Conservation (phyloP, 2,329 filamentous ascomycete species). For the Colletotrichum falcatum region DNA sequence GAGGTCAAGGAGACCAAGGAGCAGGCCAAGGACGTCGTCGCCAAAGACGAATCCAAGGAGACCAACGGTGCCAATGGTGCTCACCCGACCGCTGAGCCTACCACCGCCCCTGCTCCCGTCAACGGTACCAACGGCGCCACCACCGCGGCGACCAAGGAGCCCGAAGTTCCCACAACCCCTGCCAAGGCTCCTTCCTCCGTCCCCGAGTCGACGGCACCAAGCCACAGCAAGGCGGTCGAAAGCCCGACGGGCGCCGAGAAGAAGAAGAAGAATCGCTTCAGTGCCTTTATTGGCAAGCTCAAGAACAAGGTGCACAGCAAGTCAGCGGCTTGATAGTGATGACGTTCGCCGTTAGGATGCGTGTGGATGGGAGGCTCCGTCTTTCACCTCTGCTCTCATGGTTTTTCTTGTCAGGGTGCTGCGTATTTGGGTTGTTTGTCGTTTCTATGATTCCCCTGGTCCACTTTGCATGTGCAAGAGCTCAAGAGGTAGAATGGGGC, state of each 20-base stretch:
- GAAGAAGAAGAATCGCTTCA: conserved; percentile 76
- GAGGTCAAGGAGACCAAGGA: conserved; percentile 37
- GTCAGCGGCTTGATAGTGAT: conserved; percentile 30
- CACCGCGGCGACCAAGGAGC: conserved; percentile 41
- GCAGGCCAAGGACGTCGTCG: conserved; percentile 38
- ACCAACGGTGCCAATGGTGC: conserved; percentile 36
- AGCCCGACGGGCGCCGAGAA: conserved; percentile 56
- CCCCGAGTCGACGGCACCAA: conserved; percentile 41
- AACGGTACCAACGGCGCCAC: conserved; percentile 43
- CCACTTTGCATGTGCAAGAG: conserved; percentile 41
- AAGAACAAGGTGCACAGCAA: conserved; percentile 58
- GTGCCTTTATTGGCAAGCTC: conserved; percentile 70
- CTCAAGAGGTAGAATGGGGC: conserved; percentile 41
- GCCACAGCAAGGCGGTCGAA: conserved; percentile 47
- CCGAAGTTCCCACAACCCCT: conserved; percentile 34
- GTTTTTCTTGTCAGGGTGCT: conserved; percentile 54
- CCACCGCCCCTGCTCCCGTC: conserved; percentile 23
- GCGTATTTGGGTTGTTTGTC: conserved; percentile 40
- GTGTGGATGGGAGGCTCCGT: conserved; percentile 45
- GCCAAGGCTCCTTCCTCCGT: conserved; percentile 39
- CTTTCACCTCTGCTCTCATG: conserved; percentile 50
- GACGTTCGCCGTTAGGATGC: conserved; percentile 43
- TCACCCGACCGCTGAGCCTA: conserved; percentile 13
- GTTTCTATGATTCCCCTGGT: conserved; percentile 45
- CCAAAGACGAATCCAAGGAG: conserved; percentile 42